Evolutionary conservation across 768 basidiomycete genomes (phyloP).

Genomic region (Pleurotus tuber-regium): DNA sequence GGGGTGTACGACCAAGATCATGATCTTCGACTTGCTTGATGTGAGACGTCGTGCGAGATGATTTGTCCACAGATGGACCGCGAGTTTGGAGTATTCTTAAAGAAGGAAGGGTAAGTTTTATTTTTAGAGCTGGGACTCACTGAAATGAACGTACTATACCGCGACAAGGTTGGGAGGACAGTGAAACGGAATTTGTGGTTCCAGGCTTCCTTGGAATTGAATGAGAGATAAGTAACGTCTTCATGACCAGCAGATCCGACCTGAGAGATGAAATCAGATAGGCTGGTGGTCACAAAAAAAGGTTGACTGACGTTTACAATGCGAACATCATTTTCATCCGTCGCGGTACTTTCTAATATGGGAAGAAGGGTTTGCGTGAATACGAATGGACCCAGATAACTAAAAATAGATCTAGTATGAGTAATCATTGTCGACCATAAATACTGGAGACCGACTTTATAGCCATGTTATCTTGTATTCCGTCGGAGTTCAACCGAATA

Average conservation of each 20-base stretch:
- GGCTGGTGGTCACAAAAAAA: not conserved
- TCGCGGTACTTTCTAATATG: constrained; percentile 18
- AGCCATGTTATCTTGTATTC: constrained; percentile 16
- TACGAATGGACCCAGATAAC: constrained; percentile 21
- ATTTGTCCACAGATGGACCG: constrained; percentile 21
- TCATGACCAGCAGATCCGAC: constrained; percentile 29
- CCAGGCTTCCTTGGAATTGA: constrained; percentile 26
- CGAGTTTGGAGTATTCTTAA: constrained; percentile 13
- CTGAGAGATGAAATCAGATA: constrained; percentile 17
- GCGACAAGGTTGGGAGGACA: constrained; percentile 15
- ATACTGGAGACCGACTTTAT: constrained; percentile 15
- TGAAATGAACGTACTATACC: constrained; percentile 30
- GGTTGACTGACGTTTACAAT: constrained; percentile 17
- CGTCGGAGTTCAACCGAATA: constrained; percentile 1
- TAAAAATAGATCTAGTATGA: not conserved
- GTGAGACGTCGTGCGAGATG: constrained; percentile 20
- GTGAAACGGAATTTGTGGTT: constrained; percentile 32
- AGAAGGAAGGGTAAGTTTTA: constrained; percentile 15
- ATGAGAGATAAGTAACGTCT: constrained; percentile 12
- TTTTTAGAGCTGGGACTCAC: not conserved
- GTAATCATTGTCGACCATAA: too few species aligned
- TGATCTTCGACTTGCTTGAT: constrained; percentile 22
- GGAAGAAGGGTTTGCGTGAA: constrained; percentile 21
- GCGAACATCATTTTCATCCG: constrained; percentile 17
- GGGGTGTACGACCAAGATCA: constrained; percentile 40